These are phyloP conservation scores for Candida pseudofarinosa DNA, from an alignment of 805 yeast genomes.

Conservation along the genomic window DNA sequence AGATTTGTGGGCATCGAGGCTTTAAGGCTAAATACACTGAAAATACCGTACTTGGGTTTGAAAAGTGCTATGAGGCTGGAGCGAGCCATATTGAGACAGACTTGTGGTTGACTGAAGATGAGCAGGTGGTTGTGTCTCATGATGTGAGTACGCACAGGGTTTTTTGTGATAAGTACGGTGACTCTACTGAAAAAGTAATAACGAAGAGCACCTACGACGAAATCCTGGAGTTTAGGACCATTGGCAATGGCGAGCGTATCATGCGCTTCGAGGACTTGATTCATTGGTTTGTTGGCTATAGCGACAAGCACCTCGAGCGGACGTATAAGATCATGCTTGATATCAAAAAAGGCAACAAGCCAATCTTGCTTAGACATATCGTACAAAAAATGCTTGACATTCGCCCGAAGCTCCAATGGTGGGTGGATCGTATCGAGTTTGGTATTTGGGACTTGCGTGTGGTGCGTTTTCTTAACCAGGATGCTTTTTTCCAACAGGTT, in stretches of 20 bases:
- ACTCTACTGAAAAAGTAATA: conserved; percentile 31
- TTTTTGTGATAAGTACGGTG: conserved; percentile 31
- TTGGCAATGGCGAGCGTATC: conserved; percentile 29
- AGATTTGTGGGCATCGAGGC: conserved; percentile 38
- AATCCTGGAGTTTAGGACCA: conserved; percentile 26
- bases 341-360: conserved; percentile 37
- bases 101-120: conserved; percentile 35
- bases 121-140: conserved; percentile 37
- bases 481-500: conserved; percentile 26
- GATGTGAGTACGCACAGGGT: conserved; percentile 36
- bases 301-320: conserved; percentile 12
- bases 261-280: conserved; percentile 29
- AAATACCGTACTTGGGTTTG: conserved; percentile 36
- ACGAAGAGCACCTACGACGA: conserved; percentile 26
- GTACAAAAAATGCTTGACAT: conserved; percentile 26
- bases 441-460: conserved; percentile 41
- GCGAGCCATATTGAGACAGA: conserved; percentile 42
- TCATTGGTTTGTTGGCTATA: conserved; percentile 26
- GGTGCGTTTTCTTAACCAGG: conserved; percentile 37
- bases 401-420: conserved; percentile 29
- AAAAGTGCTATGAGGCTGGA: conserved; percentile 32
- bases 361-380: conserved; percentile 25
- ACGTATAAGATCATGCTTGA: conserved; percentile 33
- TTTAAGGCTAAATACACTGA: conserved; percentile 38
- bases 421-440: conserved; percentile 35